Base-by-base conservation (phyloP, 768 basidiomycete genomes). In the Imleria badia region DNA sequence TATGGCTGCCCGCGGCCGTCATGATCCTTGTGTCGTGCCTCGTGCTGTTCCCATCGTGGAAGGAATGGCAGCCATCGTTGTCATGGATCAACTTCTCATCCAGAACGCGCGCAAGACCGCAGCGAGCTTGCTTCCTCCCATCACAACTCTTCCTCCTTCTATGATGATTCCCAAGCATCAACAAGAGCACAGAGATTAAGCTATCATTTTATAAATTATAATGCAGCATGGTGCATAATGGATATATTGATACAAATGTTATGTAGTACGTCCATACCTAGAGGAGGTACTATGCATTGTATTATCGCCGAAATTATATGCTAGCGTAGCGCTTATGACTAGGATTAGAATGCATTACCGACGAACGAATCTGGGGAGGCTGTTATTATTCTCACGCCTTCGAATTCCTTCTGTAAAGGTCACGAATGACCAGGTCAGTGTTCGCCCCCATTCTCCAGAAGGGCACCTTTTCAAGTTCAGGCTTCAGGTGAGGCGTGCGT, bases 1-100 rank as follows among this genome's bases (percentile, higher is more conserved):
- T 36, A 81, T 99, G 49, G 94, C 94, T 13, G 90, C 97, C 35
- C 82, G 93, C 31, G 97, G 97, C 13, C 81, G 97, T 49, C 96
- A 98, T 73, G 96, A 98, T 68, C 94, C 96, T 17, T 98, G 96
- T 69, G 96, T 99, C 42, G 94, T 99, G 6, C 96, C 96, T 39
- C 86, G 94, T 44, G 94, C 94, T 19, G 93, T 98, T 10, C 94
- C 97, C 40, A 99, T 99, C 64, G 96, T 98, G 41, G 97, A 99
- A 75, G 85, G 92, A 1, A 99, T 99, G 97, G 94, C 96, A 0
- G 87, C 89, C 26, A 79, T 98, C 45, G 96, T 98, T 55, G 81
- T 97, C 60, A 92, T 99, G 87, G 97, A 99, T 69, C 84, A 89
- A 65, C 78, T 98, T 54, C 80, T 98, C 38, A 85, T 91, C 54